Evolutionary conservation across 495 filamentous ascomycete species (phyloP).

Genomic region (Pyronema domesticum): DNA sequence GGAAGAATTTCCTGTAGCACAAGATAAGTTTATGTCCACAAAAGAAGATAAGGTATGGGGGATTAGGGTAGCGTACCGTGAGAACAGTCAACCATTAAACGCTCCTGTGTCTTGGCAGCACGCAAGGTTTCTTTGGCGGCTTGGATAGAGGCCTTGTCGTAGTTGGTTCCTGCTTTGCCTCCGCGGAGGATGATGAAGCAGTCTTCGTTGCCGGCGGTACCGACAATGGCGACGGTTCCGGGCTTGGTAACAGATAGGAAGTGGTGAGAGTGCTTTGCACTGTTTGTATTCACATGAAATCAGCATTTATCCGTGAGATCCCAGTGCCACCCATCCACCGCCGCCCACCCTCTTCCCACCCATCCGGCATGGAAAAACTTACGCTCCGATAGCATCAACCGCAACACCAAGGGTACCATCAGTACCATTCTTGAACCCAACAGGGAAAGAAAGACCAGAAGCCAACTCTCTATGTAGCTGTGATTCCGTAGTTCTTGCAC

Average conservation of each 20-base stretch:
- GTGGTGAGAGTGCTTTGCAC: constrained; percentile 77
- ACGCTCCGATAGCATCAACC: constrained; percentile 86
- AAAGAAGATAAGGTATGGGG: too few species aligned
- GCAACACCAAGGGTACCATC: constrained; percentile 81
- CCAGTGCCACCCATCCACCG: not conserved
- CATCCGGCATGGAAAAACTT: constrained; percentile 4
- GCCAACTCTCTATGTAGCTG: constrained; percentile 92
- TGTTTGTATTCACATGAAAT: constrained; percentile 4
- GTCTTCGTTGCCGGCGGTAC: constrained; percentile 90
- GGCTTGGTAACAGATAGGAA: constrained; percentile 98
- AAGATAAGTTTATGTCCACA: too few species aligned
- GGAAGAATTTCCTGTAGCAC: constrained; percentile 67
- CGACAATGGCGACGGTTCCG: constrained; percentile 87
- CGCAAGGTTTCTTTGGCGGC: constrained; percentile 52
- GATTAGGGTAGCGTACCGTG: constrained; percentile 35
- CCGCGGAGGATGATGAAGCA: constrained; percentile 95
- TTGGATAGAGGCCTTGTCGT: constrained; percentile 65
- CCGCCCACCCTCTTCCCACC: not conserved
- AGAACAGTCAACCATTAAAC: constrained; percentile 96
- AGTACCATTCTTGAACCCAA: constrained; percentile 99
- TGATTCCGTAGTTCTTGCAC: constrained; percentile 85
- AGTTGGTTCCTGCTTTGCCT: constrained; percentile 87
- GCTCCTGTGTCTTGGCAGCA: constrained; percentile 45
- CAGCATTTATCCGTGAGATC: not conserved
- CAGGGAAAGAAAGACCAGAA: constrained; percentile 84